Evolutionary conservation across 2,329 filamentous ascomycete species (phyloP), one percentile per base, ranked within the genome.

Genomic region (Pseudocercospora vitis): DNA sequence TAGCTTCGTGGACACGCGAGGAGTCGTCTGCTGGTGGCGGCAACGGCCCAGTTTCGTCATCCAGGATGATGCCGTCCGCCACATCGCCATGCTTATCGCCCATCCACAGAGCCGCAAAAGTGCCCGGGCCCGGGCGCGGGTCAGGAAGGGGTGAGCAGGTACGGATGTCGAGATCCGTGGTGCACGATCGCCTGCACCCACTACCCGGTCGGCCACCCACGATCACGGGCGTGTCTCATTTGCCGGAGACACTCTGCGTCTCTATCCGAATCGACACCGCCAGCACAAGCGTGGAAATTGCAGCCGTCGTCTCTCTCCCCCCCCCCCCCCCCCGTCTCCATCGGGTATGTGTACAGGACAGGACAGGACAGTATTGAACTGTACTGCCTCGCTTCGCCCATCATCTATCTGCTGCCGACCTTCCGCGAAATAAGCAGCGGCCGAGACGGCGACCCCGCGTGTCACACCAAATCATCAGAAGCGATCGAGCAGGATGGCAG

Each of bases 351-450:
- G 19, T 42, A n/a, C n/a, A n/a, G n/a, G n/a, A n/a, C n/a, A n/a
- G n/a, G n/a, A n/a, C n/a, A n/a, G n/a, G n/a, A n/a, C n/a, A n/a
- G n/a, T n/a, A n/a, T n/a, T n/a, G n/a, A n/a, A n/a, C n/a, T n/a
- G n/a, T n/a, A 24, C 21, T 26, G 37, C 37, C 24, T 42, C 37
- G 37, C 37, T 42, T 42, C 37, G 37, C 37, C n/a, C n/a, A n/a
- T 26, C 12, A 42, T 42, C 37, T 42, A 42, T 42, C 37, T 42
- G 37, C 37, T 42, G 21, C 14, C n/a, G 37, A 23, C 18, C 37
- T 21, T 18, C 37, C n/a, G 21, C 21, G 16, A 18, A 23, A 23
- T 40, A 11, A 11, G 7, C 9, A 3, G n/a, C 5, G 19, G 16
- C 9, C 14, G 23, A 16, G 8, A 19, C 37, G 16, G n/a, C n/a